Conservation (phyloP, 345 rosid species). For the Gossypium mustelinum region DNA sequence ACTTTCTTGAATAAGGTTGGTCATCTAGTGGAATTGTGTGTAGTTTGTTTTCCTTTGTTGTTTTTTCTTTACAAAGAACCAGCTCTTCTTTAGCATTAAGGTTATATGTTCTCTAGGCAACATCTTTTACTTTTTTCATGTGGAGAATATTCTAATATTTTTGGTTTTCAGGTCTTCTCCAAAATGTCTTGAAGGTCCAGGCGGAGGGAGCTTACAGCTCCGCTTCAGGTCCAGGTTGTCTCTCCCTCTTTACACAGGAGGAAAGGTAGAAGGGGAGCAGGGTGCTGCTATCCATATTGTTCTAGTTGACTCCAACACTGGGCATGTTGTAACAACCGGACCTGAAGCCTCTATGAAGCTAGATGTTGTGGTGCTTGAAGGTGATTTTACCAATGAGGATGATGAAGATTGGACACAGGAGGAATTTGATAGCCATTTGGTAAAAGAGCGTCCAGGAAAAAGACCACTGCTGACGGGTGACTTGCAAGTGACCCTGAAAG, state of each 20-base stretch:
- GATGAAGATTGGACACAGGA: conserved; percentile 92
- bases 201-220: conserved; percentile 70
- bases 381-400: conserved; percentile 87
- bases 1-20: not conserved
- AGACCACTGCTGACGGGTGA: conserved; percentile 91
- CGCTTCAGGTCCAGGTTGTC: conserved; percentile 84
- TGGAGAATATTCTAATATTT: conserved; percentile 3
- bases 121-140: not conserved
- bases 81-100: not conserved
- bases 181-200: conserved; percentile 83
- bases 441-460: conserved; percentile 94
- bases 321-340: conserved; percentile 71
- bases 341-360: conserved; percentile 74
- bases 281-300: conserved; percentile 91
- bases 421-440: conserved; percentile 88
- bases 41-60: not conserved
- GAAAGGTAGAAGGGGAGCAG: conserved; percentile 97
- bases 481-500: conserved; percentile 81
- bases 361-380: conserved; percentile 91
- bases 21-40: not conserved
- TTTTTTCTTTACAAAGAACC: not conserved
- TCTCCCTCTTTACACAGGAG: conserved; percentile 97
- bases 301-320: conserved; percentile 62
- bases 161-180: conserved; percentile 63
- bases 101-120: not conserved